Percentiles rank a stretch among this genome's conserved stretches.
Conservation (phyloP, 495 filamentous ascomycete genomes). For the Hypoxylon trugodes region DNA sequence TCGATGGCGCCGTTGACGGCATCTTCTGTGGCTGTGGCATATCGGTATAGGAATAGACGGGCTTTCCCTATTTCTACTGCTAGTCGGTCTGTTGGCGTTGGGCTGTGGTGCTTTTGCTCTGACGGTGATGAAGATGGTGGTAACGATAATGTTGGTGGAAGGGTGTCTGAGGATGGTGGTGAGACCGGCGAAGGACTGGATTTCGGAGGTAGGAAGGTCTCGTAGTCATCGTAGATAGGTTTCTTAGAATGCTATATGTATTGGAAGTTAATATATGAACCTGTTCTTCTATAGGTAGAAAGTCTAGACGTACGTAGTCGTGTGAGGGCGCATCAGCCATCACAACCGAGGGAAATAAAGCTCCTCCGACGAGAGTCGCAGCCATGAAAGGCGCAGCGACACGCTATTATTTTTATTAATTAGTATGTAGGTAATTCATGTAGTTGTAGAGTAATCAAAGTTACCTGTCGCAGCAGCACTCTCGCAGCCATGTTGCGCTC, state of each 20-base stretch:
- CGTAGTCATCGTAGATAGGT: constrained; percentile 86
- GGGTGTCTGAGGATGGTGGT: constrained; percentile 42
- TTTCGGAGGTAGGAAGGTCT: constrained; percentile 51
- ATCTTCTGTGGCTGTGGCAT: constrained; percentile 76
- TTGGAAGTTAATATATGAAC: constrained; percentile 7
- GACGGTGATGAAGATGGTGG: constrained; percentile 21
- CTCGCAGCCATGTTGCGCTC: constrained; percentile 60
- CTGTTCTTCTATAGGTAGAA: not conserved
- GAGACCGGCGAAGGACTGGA: constrained; percentile 43
- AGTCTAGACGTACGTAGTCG: constrained; percentile 43
- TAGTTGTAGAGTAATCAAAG: not conserved
- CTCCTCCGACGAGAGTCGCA: constrained; percentile 54
- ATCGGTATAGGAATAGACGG: constrained; percentile 81
- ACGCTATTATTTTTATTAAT: constrained; percentile 38
- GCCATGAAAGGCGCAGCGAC: constrained; percentile 59
- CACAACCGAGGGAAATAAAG: constrained; percentile 55
- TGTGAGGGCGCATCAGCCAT: constrained; percentile 55
- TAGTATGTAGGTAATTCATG: constrained; percentile 20
- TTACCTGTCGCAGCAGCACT: constrained; percentile 61
- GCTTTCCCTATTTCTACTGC: constrained; percentile 80
- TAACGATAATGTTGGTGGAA: constrained; percentile 35
- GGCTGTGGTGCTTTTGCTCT: constrained; percentile 58
- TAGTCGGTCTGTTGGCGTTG: constrained; percentile 90
- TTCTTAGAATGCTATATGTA: constrained; percentile 66
- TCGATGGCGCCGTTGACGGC: constrained; percentile 79